These are phyloP conservation scores for Sechiopsis laciniata DNA, from an alignment of 306 rosid genomes.

Conservation along the genomic window DNA sequence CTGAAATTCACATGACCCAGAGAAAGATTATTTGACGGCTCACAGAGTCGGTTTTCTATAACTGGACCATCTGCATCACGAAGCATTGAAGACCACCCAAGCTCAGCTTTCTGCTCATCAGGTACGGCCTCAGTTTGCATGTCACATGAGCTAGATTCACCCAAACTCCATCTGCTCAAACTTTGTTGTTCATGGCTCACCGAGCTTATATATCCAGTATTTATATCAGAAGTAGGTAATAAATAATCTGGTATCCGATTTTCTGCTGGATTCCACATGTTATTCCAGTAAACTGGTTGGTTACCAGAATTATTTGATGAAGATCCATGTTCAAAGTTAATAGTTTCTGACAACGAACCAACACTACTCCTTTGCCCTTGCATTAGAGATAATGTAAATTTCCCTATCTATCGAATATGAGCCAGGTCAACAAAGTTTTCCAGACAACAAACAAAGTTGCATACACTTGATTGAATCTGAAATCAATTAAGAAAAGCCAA, in stretches of 20 bases:
- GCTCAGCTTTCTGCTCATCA: constrained; percentile 62
- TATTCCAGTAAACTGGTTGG: constrained; percentile 69
- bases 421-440: constrained; percentile 20
- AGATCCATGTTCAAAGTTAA: constrained; percentile 81
- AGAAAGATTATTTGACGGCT: constrained; percentile 44
- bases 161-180: constrained; percentile 71
- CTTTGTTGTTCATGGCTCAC: constrained; percentile 52
- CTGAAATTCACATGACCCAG: constrained; percentile 42
- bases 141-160: constrained; percentile 77
- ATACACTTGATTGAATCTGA: constrained; percentile 36
- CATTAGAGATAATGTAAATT: constrained; percentile 46
- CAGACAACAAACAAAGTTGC: constrained; percentile 26
- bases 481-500: constrained; percentile 28
- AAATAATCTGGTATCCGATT: constrained; percentile 50
- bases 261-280: constrained; percentile 49
- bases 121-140: constrained; percentile 38
- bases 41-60: constrained; percentile 45
- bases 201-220: constrained; percentile 47
- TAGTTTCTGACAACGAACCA: constrained; percentile 68
- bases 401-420: constrained; percentile 24
- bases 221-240: constrained; percentile 49
- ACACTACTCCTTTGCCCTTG: constrained; percentile 92
- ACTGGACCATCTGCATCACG: constrained; percentile 46
- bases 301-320: constrained; percentile 46
- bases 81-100: constrained; percentile 60